These are phyloP conservation scores for Selaginella tamariscina DNA, from an alignment of 75 land plant species.

Conservation along the genomic window DNA sequence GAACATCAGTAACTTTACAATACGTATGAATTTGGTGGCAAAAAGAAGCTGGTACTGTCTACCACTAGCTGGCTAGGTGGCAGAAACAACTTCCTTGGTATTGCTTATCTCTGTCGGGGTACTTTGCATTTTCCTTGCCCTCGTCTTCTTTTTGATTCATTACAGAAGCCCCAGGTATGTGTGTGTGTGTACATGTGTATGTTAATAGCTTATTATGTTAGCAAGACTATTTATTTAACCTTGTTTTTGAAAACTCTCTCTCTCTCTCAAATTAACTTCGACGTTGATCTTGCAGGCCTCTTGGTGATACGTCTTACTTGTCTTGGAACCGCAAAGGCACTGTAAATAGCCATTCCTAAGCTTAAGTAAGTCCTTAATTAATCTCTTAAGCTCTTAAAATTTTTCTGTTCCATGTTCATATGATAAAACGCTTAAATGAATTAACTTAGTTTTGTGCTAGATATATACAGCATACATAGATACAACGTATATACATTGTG, in stretches of 20 bases:
- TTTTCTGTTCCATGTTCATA: no score
- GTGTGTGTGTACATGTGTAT: conserved; percentile 30
- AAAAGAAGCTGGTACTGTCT: conserved; percentile 78
- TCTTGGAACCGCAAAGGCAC: conserved; percentile 44
- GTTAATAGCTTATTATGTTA: no score
- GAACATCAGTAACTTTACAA: conserved; percentile 47
- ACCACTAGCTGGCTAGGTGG: conserved; percentile 86
- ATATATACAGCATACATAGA: no score
- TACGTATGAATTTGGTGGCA: conserved; percentile 65
- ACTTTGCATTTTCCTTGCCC: conserved; percentile 50
- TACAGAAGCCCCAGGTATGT: conserved; percentile 47
- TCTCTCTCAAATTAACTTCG: no score
- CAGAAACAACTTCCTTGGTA: conserved; percentile 66
- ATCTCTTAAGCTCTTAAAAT: no score
- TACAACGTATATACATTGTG: no score
- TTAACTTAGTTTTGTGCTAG: no score
- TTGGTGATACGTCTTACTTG: conserved; percentile 46
- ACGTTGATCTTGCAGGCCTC: conserved; percentile 38
- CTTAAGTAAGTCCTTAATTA: no score
- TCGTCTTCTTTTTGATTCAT: conserved; percentile 48
- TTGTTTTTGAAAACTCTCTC: no score
- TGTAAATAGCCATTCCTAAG: neutral
- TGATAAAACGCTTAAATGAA: no score
- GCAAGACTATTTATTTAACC: no score
- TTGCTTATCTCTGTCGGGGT: conserved; percentile 59